Percentiles rank a stretch among this genome's conserved stretches.
These are phyloP conservation scores for Caryopteris hybrid DNA, from an alignment of 305 asterid species.

Conservation along the genomic window DNA sequence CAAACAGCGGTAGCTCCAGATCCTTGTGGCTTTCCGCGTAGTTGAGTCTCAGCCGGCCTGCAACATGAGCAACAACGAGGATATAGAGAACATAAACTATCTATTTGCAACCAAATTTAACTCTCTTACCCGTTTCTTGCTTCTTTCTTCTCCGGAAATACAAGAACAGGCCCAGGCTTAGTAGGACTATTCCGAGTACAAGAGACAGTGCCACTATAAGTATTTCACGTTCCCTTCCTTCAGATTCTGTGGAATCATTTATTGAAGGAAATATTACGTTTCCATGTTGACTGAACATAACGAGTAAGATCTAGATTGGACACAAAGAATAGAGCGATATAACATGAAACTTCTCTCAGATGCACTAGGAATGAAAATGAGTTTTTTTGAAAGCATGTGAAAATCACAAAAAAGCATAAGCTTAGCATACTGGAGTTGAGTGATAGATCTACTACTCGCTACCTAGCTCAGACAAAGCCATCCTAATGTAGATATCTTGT, in stretches of 20 bases:
- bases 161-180: slow-evolving; percentile 15
- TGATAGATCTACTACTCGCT: neutral
- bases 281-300: no score
- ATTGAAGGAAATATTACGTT: neutral
- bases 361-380: no score
- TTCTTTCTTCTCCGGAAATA: slow-evolving; percentile 8
- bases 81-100: neutral
- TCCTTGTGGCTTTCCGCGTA: neutral
- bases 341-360: no score
- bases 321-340: no score
- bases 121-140: neutral
- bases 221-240: slow-evolving; percentile 3
- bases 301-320: no score
- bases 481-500: slow-evolving; percentile 24
- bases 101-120: neutral
- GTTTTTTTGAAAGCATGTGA: no score
- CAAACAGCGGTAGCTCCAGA: neutral
- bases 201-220: slow-evolving; percentile 16
- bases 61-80: neutral
- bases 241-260: slow-evolving; percentile 11
- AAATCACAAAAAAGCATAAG: no score
- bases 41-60: neutral
- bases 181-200: neutral
- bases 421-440: no score
- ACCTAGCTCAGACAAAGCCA: slow-evolving; percentile 36